Percentiles rank a stretch among this genome's conserved stretches.
These are phyloP conservation scores for Komagataella pastoris DNA, from an alignment of 805 yeast species.

Conservation along the genomic window DNA sequence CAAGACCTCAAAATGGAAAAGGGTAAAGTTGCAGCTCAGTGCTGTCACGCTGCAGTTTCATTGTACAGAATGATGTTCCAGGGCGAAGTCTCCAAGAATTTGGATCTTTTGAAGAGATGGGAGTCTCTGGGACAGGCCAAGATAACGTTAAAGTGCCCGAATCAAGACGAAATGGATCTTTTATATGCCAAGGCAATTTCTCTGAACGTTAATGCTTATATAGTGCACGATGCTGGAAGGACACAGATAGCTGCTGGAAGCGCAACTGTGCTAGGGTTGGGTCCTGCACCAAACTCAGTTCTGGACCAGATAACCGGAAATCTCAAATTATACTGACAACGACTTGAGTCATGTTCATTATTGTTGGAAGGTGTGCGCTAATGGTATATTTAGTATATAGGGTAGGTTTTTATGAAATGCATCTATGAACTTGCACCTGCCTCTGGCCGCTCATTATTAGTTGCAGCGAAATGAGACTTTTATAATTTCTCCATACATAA, in stretches of 20 bases:
- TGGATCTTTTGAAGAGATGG: slow-evolving; percentile 65
- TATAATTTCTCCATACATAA: background rate
- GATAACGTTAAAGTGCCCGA: slow-evolving; percentile 67
- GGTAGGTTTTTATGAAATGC: background rate
- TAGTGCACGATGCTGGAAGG: slow-evolving; percentile 93
- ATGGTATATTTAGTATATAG: background rate
- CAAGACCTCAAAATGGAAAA: slow-evolving; percentile 85
- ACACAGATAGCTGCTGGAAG: slow-evolving; percentile 95
- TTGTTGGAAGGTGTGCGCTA: background rate
- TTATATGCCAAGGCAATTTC: slow-evolving; percentile 74
- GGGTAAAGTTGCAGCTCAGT: slow-evolving; percentile 96
- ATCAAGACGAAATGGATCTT: slow-evolving; percentile 58
- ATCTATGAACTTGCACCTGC: background rate
- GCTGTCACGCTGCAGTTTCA: slow-evolving; percentile 94
- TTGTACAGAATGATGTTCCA: slow-evolving; percentile 59
- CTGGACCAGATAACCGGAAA: slow-evolving; percentile 75
- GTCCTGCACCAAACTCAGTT: slow-evolving; percentile 84
- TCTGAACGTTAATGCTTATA: slow-evolving; percentile 61
- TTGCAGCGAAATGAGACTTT: background rate
- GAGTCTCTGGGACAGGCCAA: slow-evolving; percentile 81
- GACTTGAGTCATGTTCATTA: background rate
- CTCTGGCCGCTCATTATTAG: background rate
- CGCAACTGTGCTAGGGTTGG: slow-evolving; percentile 91
- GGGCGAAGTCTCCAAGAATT: slow-evolving; percentile 41
- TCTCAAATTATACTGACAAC: slow-evolving; percentile 50